Evolutionary conservation across 495 filamentous ascomycete genomes (phyloP), one percentile per base, ranked within the genome.

Genomic region (Penicillium salamii): DNA sequence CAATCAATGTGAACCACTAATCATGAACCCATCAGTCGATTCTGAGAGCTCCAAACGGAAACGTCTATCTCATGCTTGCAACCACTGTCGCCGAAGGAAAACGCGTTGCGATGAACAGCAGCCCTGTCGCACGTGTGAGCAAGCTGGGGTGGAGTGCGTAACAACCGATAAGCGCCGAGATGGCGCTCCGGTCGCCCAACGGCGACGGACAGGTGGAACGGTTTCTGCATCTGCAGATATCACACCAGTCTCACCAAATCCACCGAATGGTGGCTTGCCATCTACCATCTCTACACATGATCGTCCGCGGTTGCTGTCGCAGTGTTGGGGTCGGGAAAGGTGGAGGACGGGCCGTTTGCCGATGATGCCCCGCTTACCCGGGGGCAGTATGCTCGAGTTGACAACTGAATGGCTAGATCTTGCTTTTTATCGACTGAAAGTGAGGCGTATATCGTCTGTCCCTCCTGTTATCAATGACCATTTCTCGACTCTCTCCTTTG

Each of bases 101-200:
- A 54, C 52, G 2, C 52, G 52, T 24, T 54, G 52, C 29, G 46
- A 54, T n/a, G 52, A 54, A 28, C 32, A 54, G 21, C 52, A 54
- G 34, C 52, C 52, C 7, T 54, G 52, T 46, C 39, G 40, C 3
- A 54, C 42, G 13, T 54, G 52, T 29, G 45, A 45, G 15, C 18
- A 43, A 3, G 52, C 52, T 1, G 52, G 18, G 15, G 33, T 54
- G 2, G 46, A 54, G 23, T 54, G 52, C 19, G 19, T 54, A 31
- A 54, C 52, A 7, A 54, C 52, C 15, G 52, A 54, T 24, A 54
- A 54, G 21, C 31, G 52, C 39, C 52, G 52, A 23, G 46, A 48
- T 34, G 52, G 52, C 0, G 41, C 34, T 7, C 33, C 31, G 2
- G 52, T 54, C 2, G 23, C 29, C 13, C 46, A 38, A 21, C 32